A percentile compares a stretch with the other conserved stretches of the same genome.
Evolutionary conservation across 805 yeast genomes (phyloP).

Genomic region (Spathaspora boniae): DNA sequence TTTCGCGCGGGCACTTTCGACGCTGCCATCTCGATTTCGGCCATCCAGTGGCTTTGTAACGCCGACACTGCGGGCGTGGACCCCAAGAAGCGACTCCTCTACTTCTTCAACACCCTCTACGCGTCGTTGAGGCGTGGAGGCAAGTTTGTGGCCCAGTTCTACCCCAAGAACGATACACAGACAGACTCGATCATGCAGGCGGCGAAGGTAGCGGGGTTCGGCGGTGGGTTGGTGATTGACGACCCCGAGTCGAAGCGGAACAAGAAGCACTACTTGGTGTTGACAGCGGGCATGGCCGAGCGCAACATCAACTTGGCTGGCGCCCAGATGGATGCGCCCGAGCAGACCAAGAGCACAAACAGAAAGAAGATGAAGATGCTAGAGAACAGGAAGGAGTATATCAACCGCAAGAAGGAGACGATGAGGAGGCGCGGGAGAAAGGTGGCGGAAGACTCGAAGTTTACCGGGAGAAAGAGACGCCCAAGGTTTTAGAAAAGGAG

Average conservation of each 20-base stretch:
- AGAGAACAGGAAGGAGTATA: constrained; percentile 78
- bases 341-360: constrained; percentile 37
- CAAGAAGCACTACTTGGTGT: constrained; percentile 84
- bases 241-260: constrained; percentile 91
- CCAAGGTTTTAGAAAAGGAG: constrained; percentile 29
- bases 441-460: constrained; percentile 88
- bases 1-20: constrained; percentile 96
- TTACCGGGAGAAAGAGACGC: constrained; percentile 73
- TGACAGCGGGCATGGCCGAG: constrained; percentile 82
- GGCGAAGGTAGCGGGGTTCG: constrained; percentile 93
- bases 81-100: constrained; percentile 74
- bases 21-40: constrained; percentile 92
- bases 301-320: constrained; percentile 74
- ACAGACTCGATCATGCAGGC: constrained; percentile 71
- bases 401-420: constrained; percentile 86
- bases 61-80: constrained; percentile 83
- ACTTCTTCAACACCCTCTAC: constrained; percentile 85
- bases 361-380: constrained; percentile 40
- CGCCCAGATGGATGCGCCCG: constrained; percentile 72
- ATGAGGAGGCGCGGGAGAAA: constrained; percentile 87
- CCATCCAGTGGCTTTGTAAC: constrained; percentile 96
- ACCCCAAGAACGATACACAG: constrained; percentile 88
- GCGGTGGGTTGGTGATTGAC: constrained; percentile 92
- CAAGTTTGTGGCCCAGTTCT: constrained; percentile 94
- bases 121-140: constrained; percentile 90